A percentile compares a stretch with the other conserved stretches of the same genome.
Conservation (phyloP, 2,329 filamentous ascomycete genomes). For the Epichloe brachyelytri region DNA sequence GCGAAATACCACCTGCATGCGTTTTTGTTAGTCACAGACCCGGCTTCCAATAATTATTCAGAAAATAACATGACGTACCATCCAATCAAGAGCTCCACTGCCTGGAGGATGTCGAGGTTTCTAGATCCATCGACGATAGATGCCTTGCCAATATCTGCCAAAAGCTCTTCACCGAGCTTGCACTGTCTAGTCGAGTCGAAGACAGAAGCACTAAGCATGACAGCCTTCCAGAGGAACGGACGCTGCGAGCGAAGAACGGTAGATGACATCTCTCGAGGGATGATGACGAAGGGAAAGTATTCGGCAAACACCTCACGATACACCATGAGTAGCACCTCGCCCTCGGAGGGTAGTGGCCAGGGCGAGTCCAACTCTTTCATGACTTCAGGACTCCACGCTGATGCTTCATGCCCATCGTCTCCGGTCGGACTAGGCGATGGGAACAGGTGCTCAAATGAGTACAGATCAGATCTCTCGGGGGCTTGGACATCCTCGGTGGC, state of each 20-base stretch:
- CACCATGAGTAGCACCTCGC: constrained; percentile 23
- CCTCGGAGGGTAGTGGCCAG: constrained; percentile 31
- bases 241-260: constrained; percentile 23
- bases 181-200: constrained; percentile 31
- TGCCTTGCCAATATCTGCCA: constrained; percentile 29
- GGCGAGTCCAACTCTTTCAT: constrained; percentile 16
- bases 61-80: constrained; percentile 24
- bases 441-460: constrained; percentile 24
- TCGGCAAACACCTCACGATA: constrained; percentile 22
- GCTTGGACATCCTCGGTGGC: constrained; percentile 2
- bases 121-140: constrained; percentile 28
- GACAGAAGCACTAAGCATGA: constrained; percentile 32
- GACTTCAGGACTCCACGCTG: constrained; percentile 11
- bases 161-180: constrained; percentile 28
- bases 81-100: constrained; percentile 29
- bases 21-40: background rate
- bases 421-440: constrained; percentile 14
- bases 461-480: constrained; percentile 10
- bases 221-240: constrained; percentile 36
- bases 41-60: background rate
- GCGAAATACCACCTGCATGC: constrained; percentile 32
- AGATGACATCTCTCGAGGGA: constrained; percentile 24
- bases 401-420: constrained; percentile 10
- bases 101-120: constrained; percentile 34
- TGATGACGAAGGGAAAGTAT: constrained; percentile 33